Evolutionary conservation across 2,329 filamentous ascomycete genomes (phyloP), one percentile per base, ranked within the genome.

Genomic region (Neoscytalidium dimidiatum): DNA sequence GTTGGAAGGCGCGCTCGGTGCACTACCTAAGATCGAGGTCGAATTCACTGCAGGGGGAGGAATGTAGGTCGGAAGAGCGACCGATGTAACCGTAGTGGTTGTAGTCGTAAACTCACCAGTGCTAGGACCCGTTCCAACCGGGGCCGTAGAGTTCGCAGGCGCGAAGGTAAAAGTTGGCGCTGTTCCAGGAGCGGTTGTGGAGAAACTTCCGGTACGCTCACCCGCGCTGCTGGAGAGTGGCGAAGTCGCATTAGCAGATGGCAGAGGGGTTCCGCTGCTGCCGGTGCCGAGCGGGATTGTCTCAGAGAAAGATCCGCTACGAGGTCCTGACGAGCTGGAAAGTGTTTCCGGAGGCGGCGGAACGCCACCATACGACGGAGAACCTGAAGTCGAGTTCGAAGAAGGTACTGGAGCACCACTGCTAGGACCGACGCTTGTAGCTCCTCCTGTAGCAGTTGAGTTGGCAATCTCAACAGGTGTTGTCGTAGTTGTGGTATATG

Each of bases 11-110:
- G 43, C 26, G 13, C 31, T 33, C 4, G 62, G 49, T 29, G 44
- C 60, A 38, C 61, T 61, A 23, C 58, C 62, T 28, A 52, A 51
- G 46, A 17, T 51, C 7, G 28, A 51, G 38, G 60, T 68, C 13
- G 35, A 44, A 57, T 56, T 66, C n/a, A 41, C 17, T 41, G 66
- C 31, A 31, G 49, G 49, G 11, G n/a, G 33, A 38, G 52, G n/a
- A 33, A 14, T 19, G 51, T 49, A 35, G 31, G 29, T 33, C 23
- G 63, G 28, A 53, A 58, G 4, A 13, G 43, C 19, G 9, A 46
- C 29, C 9, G 65, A 51, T 13, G 57, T 60, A 26, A 35, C n/a
- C 19, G 26, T 17, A 3, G 62, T 56, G 9, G 62, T 44, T 6
- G 51, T 64, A 11, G 51, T 49, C 6, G 52, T 21, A 31, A 38